Conservation (phyloP, 495 filamentous ascomycete genomes). For the Podospora pseudocomata region DNA sequence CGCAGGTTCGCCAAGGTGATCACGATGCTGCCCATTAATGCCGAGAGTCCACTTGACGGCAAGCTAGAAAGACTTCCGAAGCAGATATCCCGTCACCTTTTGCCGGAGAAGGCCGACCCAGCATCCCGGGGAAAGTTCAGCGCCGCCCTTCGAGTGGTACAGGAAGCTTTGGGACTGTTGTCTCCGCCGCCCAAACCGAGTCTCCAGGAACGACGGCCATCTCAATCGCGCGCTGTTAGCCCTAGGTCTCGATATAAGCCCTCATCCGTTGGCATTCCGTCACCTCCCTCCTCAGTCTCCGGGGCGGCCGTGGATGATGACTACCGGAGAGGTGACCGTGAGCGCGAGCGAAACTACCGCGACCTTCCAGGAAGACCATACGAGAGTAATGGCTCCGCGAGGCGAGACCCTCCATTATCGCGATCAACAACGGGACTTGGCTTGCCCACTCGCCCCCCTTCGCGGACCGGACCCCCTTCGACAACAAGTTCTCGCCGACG, state of each 20-base stretch:
- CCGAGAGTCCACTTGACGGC: slow-evolving; percentile 54
- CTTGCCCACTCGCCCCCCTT: background rate
- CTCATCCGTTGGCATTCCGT: slow-evolving; percentile 2
- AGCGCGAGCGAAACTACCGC: slow-evolving; percentile 11
- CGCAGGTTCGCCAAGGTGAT: slow-evolving; percentile 70
- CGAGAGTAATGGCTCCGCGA: slow-evolving; percentile 15
- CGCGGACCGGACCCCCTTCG: slow-evolving; percentile 5
- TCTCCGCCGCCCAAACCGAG: background rate
- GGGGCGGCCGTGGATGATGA: background rate
- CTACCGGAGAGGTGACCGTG: slow-evolving; percentile 7
- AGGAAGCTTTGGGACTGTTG: slow-evolving; percentile 24
- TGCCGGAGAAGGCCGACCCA: slow-evolving; percentile 50
- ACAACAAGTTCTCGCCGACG: slow-evolving; percentile 1
- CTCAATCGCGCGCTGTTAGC: slow-evolving; percentile 3
- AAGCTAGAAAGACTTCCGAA: slow-evolving; percentile 74
- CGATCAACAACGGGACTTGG: background rate
- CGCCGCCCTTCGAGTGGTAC: slow-evolving; percentile 26
- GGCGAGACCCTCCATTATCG: slow-evolving; percentile 8
- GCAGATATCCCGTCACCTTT: slow-evolving; percentile 67
- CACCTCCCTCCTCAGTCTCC: slow-evolving; percentile 3
- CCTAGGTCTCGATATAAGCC: slow-evolving; percentile 15
- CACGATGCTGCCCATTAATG: slow-evolving; percentile 67
- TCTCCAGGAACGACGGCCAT: background rate
- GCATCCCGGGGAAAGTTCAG: slow-evolving; percentile 27
- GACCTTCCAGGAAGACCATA: slow-evolving; percentile 9